These are phyloP conservation scores for Pulveroboletus sp. DNA, from an alignment of 768 basidiomycete species.

Conservation along the genomic window DNA sequence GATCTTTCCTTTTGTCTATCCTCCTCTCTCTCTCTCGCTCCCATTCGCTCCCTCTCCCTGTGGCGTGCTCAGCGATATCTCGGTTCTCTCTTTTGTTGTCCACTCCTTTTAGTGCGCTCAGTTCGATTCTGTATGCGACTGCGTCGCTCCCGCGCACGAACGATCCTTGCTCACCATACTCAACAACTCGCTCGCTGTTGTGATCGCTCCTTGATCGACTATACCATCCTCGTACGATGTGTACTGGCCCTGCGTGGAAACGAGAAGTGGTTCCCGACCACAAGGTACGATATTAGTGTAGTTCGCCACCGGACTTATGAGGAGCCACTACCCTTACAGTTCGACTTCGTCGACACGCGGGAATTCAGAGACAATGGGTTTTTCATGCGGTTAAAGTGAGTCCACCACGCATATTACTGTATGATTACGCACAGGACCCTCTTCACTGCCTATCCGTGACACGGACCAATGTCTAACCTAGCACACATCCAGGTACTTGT, in stretches of 20 bases:
- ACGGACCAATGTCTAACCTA: constrained; percentile 9
- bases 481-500: constrained; percentile 66
- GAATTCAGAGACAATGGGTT: constrained; percentile 90
- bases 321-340: constrained; percentile 46
- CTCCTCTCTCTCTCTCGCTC: constrained; percentile 7
- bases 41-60: constrained; percentile 17
- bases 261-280: constrained; percentile 96
- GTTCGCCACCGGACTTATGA: background rate
- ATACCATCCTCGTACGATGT: constrained; percentile 17
- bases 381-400: constrained; percentile 81
- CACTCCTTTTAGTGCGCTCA: constrained; percentile 20
- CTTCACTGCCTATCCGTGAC: background rate
- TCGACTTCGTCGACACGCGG: constrained; percentile 91
- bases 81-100: constrained; percentile 21
- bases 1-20: constrained; percentile 8
- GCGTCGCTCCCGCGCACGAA: constrained; percentile 27
- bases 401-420: background rate
- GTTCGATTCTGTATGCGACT: constrained; percentile 30
- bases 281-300: constrained; percentile 55
- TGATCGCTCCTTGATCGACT: constrained; percentile 13
- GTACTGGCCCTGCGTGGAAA: constrained; percentile 85
- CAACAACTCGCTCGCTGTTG: constrained; percentile 23
- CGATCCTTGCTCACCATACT: constrained; percentile 23
- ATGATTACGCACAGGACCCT: background rate
- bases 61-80: constrained; percentile 4